Evolutionary conservation across 768 basidiomycete genomes (phyloP).

Genomic region (Rhizopogon roseolus): DNA sequence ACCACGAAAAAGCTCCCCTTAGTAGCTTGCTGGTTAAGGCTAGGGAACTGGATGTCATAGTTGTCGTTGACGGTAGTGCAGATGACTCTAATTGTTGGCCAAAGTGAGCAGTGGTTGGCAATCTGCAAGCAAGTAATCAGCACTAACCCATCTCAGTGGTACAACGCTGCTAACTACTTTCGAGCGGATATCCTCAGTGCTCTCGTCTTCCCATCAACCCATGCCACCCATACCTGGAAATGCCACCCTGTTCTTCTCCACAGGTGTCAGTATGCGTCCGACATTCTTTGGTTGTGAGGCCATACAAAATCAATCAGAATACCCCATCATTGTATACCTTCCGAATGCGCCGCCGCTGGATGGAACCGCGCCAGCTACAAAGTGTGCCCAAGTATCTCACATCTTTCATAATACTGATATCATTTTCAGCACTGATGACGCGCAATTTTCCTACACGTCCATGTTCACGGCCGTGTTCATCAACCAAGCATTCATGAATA

Average conservation of each 20-base stretch:
- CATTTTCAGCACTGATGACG: constrained; percentile 45
- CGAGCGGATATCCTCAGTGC: constrained; percentile 37
- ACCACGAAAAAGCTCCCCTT: constrained; percentile 66
- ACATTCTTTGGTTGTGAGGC: constrained; percentile 82
- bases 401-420: constrained; percentile 3
- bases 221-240: constrained; percentile 62
- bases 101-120: constrained; percentile 44
- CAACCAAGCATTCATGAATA: constrained; percentile 53
- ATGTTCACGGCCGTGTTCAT: constrained; percentile 54
- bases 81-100: constrained; percentile 62
- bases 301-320: constrained; percentile 41
- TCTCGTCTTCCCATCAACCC: constrained; percentile 47
- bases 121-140: neutral
- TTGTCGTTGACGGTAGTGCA: constrained; percentile 66
- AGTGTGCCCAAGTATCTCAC: constrained; percentile 36
- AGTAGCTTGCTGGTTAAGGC: constrained; percentile 67
- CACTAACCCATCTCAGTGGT: constrained; percentile 41
- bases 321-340: constrained; percentile 68
- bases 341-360: constrained; percentile 72
- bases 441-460: constrained; percentile 54
- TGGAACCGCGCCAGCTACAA: constrained; percentile 58
- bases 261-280: constrained; percentile 61
- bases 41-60: constrained; percentile 66
- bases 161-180: constrained; percentile 43
- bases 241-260: constrained; percentile 45